Evolutionary conservation across 306 rosid genomes (phyloP), one percentile per base, ranked within the genome.

Genomic region (Quillaja saponaria): DNA sequence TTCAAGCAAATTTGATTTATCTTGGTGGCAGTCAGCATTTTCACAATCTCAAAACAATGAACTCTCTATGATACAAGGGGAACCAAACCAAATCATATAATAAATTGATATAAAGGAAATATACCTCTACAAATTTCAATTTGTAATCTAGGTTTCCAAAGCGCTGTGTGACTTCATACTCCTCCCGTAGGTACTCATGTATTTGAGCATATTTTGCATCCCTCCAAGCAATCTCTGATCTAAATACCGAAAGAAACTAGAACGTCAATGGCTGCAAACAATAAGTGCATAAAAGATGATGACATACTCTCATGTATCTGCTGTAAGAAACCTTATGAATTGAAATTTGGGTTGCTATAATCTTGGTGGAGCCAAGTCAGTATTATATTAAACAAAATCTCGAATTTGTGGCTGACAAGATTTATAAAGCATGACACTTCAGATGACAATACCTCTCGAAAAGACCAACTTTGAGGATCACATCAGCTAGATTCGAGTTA

Each of bases 201-300:
- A 90, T 90, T 77, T 87, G 80, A 61, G 97, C 97, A 67, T 90
- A 90, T 63, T 87, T 90, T 11, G 97, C 97, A 79, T 90, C 97
- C 75, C 97, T 80, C 97, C 97, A 90, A 66, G 97, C 97, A 71
- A 90, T 90, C 81, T 90, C 97, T 52, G 97, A 87, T 79, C 97
- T 90, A 83, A 74, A 65, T 49, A 64, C 69, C 55, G 67, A 62
- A 64, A 10, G n/a, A n/a, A n/a, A 67, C 66, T 7, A 52, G 14
- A 72, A 70, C 49, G 49, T 60, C 37, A 34, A 49, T 41, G 19
- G 64, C 55, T 33, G 52, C 34, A 50, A 38, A 28, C 15, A 35
- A 68, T 48, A 45, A 71, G 50, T 48, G 53, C 33, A 48, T 42
- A 35, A 65, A 53, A 63, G 59, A 56, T 44, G 25, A 17, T 60